Base-by-base conservation (phyloP, 495 filamentous ascomycete genomes). In the Aspergillus leporis region DNA sequence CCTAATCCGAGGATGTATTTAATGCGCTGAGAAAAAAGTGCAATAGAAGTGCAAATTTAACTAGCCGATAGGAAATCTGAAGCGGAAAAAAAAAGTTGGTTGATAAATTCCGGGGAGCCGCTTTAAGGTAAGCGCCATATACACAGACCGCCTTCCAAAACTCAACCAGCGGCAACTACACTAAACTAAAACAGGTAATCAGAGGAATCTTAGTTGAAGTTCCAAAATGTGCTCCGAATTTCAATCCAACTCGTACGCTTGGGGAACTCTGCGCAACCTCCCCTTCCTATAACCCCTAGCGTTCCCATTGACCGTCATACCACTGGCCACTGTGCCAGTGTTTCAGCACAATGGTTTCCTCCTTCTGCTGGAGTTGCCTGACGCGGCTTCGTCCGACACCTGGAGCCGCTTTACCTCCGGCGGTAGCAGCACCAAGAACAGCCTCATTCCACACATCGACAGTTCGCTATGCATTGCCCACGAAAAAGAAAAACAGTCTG, bases 321-420 rank as follows among this genome's bases (percentile, higher is more conserved):
- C 72, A 68, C 76, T 73, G 67, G 67, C 67, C 66, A 47, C 67
- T 23, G 72, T 66, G 71, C 73, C 73, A 61, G 67, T 69, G 55
- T 56, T 43, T 41, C 52, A 65, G 59, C 63, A 68, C 69, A 68
- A 91, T 91, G 89, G 85, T 83, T 70, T 87, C 85, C 60, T 74
- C 83, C 52, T 83, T 79, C 61, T 87, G 87, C 78, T 84, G 85
- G 81, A 79, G 84, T 74, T 89, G 87, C 73, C 81, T 91, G 59
- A 77, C 81, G 59, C 70, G 69, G 66, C 72, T 80, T 56, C 74
- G 74, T 21, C 63, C 63, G 70, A 81, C 76, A 74, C 81, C 73
- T 78, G 82, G 68, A 69, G 68, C 67, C 58, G 66, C 68, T 53
- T 68, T 66, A 63, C 71, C 70, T 61, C 65, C 70, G 47, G 61